Evolutionary conservation across 305 asterid species (phyloP).

Genomic region (Solanum chacoense): DNA sequence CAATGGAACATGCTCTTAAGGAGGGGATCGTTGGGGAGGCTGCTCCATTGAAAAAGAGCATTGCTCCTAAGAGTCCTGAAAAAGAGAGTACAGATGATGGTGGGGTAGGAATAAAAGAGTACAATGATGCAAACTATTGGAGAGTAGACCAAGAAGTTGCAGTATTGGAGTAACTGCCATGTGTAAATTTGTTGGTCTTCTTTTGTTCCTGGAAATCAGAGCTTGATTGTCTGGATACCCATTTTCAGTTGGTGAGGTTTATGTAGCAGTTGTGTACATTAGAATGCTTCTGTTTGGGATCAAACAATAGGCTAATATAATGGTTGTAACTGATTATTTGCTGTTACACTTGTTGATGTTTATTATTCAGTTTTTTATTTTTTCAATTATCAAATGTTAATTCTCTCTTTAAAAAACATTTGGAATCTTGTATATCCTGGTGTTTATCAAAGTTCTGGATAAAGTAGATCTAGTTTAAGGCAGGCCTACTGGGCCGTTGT

Average conservation of each 20-base stretch:
- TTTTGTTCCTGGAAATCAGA: slow-evolving; percentile 2
- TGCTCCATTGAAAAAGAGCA: slow-evolving; percentile 51
- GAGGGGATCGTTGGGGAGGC: slow-evolving; percentile 95
- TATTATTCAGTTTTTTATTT: not conserved
- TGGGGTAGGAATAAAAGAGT: slow-evolving; percentile 56
- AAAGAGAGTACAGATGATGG: slow-evolving; percentile 48
- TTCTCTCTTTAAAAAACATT: not conserved
- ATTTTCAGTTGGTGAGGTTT: slow-evolving; percentile 3
- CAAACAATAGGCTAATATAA: slow-evolving; percentile 8
- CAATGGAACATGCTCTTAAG: slow-evolving; percentile 84
- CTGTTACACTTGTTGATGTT: not conserved
- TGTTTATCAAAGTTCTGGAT: not conserved
- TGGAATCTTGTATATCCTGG: not conserved
- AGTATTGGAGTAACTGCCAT: slow-evolving; percentile 40
- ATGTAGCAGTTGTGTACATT: slow-evolving; percentile 9
- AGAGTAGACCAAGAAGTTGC: slow-evolving; percentile 90
- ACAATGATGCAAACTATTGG: slow-evolving; percentile 86
- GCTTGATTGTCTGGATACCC: not conserved
- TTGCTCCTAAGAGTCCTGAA: slow-evolving; percentile 31
- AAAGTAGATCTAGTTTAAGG: not conserved
- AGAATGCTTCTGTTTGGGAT: not conserved
- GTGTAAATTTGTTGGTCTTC: not conserved
- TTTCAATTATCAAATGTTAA: not conserved
- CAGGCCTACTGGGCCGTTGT: not conserved
- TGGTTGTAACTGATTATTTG: slow-evolving; percentile 2